Conservation (phyloP, 2,329 filamentous ascomycete genomes). For the Colletotrichum graminicola region DNA sequence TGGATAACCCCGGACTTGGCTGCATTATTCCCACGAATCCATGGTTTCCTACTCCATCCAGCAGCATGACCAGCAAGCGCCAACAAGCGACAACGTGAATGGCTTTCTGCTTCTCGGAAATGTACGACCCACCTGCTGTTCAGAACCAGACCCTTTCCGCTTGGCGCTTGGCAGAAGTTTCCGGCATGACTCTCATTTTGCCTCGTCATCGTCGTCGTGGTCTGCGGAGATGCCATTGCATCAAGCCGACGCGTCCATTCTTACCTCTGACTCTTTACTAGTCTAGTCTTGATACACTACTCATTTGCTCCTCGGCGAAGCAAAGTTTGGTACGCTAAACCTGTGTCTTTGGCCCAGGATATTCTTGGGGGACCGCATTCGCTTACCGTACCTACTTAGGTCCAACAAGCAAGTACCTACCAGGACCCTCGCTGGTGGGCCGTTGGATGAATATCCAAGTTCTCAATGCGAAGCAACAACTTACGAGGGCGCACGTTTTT, state of each 20-base stretch:
- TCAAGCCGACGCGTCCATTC: slow-evolving; percentile 21
- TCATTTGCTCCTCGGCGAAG: too few species aligned
- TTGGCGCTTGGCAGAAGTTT: neutral
- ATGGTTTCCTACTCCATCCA: too few species aligned
- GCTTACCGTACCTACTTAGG: too few species aligned
- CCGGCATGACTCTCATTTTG: neutral
- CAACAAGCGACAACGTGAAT: neutral
- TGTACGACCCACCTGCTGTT: too few species aligned
- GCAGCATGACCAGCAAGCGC: too few species aligned
- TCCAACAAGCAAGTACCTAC: too few species aligned
- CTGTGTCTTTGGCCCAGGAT: slow-evolving; percentile 3
- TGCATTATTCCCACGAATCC: too few species aligned
- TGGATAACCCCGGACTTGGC: neutral
- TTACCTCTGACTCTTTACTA: neutral
- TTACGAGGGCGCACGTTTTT: too few species aligned
- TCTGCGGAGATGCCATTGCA: neutral
- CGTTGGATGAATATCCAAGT: too few species aligned
- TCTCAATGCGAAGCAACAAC: neutral
- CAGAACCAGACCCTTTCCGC: too few species aligned
- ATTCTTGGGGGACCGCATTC: neutral
- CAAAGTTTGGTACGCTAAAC: neutral
- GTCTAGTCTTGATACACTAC: too few species aligned
- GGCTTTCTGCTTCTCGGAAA: neutral
- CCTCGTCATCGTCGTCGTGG: slow-evolving; percentile 35
- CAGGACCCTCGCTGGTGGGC: too few species aligned